Base-by-base conservation (phyloP, 2,329 filamentous ascomycete genomes). In the Diplodia sapinea region DNA sequence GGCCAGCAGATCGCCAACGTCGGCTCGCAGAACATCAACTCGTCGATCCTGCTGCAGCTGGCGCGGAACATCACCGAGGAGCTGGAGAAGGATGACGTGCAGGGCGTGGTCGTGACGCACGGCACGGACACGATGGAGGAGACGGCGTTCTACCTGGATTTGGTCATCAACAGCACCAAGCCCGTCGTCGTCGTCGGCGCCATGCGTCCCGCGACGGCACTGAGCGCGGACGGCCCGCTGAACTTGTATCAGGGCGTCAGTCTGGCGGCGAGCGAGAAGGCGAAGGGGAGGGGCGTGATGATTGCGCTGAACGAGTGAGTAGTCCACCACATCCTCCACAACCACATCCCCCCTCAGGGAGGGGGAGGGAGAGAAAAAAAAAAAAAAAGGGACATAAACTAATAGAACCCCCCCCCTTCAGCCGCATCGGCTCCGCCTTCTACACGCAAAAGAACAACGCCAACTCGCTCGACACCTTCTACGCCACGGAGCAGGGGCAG, bases 51-150 rank as follows among this genome's bases (percentile, higher is more conserved):
- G 40, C 77, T 87, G 23, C 79, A 78, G 31, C 72, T 88, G 43
- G 79, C 82, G 6, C 78, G 82, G 29, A 76, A 79, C 66, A 83
- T 88, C 64, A 83, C 85, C 66, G 71, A 72, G 13, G 83, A 85
- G 66, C 78, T 87, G 4, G 80, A 82, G 31, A 80, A 79, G 68
- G 73, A 74, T 0, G 77, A 79, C 0, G 75, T 82, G 49, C 71
- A 75, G 11, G 76, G 86, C 43, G 85, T 84, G 7, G 85, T 89
- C 6, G 78, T 90, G 65, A 89, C 88, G 0, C 88, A 90, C 71
- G 88, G 88, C 57, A 90, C 88, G 9, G 88, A 90, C 72, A 88
- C 86, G 0, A 79, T 90, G 1, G 87, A 89, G 72, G 87, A 89
- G 75, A 84, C 85, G 0, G 85, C 87, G 9, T 89, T 89, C 78